Evolutionary conservation across 2,329 filamentous ascomycete species (phyloP).

Genomic region (Colletotrichum abscissum): DNA sequence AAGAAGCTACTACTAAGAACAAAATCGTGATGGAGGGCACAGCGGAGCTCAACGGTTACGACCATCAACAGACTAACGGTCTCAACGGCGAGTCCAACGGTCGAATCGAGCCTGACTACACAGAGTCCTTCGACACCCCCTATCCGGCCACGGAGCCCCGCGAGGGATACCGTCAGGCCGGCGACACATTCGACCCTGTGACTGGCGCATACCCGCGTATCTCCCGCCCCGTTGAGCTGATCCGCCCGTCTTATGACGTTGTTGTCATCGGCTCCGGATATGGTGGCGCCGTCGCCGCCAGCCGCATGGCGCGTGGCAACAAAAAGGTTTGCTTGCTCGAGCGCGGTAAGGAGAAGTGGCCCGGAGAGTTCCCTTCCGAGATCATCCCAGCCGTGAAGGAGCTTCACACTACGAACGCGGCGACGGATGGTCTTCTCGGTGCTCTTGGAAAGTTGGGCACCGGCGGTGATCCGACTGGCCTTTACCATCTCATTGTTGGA

Average conservation of each 20-base stretch:
- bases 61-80: neutral
- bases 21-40: constrained; percentile 1
- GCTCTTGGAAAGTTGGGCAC: constrained; percentile 45
- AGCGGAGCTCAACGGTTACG: constrained; percentile 5
- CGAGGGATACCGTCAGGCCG: neutral
- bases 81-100: neutral
- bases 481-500: constrained; percentile 57
- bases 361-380: constrained; percentile 54
- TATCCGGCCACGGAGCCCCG: neutral
- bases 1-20: neutral
- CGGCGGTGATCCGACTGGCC: constrained; percentile 49
- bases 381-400: constrained; percentile 46
- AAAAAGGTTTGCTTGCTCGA: constrained; percentile 57
- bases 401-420: constrained; percentile 45
- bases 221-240: constrained; percentile 48
- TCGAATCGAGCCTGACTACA: neutral
- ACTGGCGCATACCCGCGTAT: constrained; percentile 45
- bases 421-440: constrained; percentile 44
- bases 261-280: constrained; percentile 62
- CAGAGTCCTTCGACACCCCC: neutral
- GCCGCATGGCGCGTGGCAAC: constrained; percentile 52
- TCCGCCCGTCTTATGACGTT: constrained; percentile 55
- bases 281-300: constrained; percentile 60
- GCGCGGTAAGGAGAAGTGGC: constrained; percentile 57
- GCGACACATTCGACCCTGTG: constrained; percentile 14